These are phyloP conservation scores for Penicillium expansum DNA, from an alignment of 2,329 filamentous ascomycete species.

Conservation along the genomic window DNA sequence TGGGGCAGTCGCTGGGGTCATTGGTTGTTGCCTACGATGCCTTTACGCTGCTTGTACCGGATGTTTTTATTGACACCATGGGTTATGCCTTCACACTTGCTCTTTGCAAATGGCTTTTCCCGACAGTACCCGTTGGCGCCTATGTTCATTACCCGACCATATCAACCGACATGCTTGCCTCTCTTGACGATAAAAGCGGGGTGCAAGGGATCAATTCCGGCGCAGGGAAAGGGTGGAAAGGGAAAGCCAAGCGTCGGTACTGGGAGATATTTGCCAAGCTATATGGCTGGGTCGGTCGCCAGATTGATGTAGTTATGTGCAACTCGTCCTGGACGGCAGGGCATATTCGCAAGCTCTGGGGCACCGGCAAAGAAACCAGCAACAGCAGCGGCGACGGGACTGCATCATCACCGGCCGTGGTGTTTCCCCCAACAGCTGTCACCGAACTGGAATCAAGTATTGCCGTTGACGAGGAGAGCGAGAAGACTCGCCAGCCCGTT, in stretches of 20 bases:
- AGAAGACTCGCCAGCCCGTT: constrained; percentile 65
- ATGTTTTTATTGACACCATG: constrained; percentile 97
- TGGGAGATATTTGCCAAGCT: constrained; percentile 81
- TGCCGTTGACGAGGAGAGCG: constrained; percentile 66
- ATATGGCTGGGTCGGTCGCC: constrained; percentile 78
- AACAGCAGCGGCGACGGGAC: constrained; percentile 40
- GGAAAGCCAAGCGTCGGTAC: constrained; percentile 72
- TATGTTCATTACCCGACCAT: constrained; percentile 99
- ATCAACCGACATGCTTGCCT: constrained; percentile 93
- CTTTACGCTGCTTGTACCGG: constrained; percentile 85
- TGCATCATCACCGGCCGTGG: constrained; percentile 53
- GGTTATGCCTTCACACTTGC: constrained; percentile 91
- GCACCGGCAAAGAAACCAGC: constrained; percentile 46
- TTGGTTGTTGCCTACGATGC: constrained; percentile 86
- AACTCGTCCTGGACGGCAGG: constrained; percentile 92
- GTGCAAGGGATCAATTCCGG: constrained; percentile 78
- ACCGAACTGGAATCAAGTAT: constrained; percentile 75
- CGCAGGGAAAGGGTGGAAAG: constrained; percentile 68
- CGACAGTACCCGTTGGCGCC: constrained; percentile 74
- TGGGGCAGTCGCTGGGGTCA: constrained; percentile 91
- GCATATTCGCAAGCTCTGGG: constrained; percentile 81
- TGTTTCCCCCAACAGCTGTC: constrained; percentile 92
- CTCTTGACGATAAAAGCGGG: constrained; percentile 66
- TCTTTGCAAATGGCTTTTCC: constrained; percentile 78
- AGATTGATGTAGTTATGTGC: constrained; percentile 92